These are phyloP conservation scores for Pharus latifolius DNA, from an alignment of 176 grass and related monocot genomes.

Conservation along the genomic window DNA sequence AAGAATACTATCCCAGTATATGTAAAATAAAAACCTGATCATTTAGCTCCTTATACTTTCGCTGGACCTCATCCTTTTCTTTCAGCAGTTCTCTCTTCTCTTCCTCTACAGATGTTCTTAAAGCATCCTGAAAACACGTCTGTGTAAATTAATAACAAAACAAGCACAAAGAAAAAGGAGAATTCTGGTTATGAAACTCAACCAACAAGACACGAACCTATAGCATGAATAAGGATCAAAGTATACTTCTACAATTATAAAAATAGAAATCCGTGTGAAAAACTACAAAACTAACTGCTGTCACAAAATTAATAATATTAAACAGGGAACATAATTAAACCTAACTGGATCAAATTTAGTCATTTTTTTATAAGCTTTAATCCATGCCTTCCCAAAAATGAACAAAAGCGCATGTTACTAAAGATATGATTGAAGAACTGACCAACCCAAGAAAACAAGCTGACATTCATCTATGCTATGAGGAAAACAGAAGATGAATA, in stretches of 20 bases:
- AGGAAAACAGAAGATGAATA: not conserved
- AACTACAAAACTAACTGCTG: not conserved
- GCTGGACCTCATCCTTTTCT: slow-evolving; percentile 55
- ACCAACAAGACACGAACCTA: not conserved
- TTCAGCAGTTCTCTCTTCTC: slow-evolving; percentile 63
- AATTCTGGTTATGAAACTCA: not conserved
- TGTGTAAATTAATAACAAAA: not conserved
- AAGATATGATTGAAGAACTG: not conserved
- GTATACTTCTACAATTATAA: too few relatives aligned
- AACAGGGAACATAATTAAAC: not conserved
- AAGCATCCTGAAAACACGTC: slow-evolving; percentile 34
- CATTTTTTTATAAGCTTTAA: not conserved
- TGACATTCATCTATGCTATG: not conserved
- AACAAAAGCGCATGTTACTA: not conserved
- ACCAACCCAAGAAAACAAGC: not conserved
- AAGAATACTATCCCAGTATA: not conserved
- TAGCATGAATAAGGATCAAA: not conserved
- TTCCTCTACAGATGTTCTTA: slow-evolving; percentile 60
- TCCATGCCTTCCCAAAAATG: not conserved
- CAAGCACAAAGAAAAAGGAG: not conserved
- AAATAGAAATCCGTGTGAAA: not conserved
- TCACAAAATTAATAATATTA: not conserved
- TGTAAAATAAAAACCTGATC: slow-evolving; percentile 60
- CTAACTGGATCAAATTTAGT: not conserved
- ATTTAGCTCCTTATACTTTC: slow-evolving; percentile 83